Evolutionary conservation across 805 yeast genomes (phyloP), one percentile per base, ranked within the genome.

Genomic region (Nakazawaea ishiwadae): DNA sequence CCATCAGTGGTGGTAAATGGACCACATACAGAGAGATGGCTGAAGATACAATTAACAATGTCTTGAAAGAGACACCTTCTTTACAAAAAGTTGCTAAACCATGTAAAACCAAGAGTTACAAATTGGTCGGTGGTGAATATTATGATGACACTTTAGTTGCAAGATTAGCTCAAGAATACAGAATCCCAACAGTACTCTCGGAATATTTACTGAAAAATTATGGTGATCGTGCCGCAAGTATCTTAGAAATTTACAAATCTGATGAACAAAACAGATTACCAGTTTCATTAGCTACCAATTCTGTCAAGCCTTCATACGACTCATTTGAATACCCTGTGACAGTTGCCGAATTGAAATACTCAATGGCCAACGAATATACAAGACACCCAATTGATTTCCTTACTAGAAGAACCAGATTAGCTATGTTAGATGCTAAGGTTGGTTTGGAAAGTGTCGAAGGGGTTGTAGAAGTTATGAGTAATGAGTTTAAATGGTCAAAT

Each of bases 1-100:
- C 98, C 30, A 84, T 90, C 51, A 82, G 95, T 15, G 98, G 97
- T 55, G 98, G 98, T 62, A 90, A 90, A 68, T 90, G 98, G 98
- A 90, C 98, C 40, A 90, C 98, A 28, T 91, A 90, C 71, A 77
- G 97, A 69, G 95, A 88, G 69, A 90, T 90, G 97, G 96, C 97
- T 17, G 81, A 90, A 67, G 96, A 91, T 68, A 86, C 96, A 34
- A 81, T 90, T 35, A 81, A 86, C 61, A 78, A 77, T 51, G 79
- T 84, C 8, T 71, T 86, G 36, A 69, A 76, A 56, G 51, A 58
- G 32, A 64, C 64, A 43, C 58, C 60, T 11, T 65, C 66, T 38
- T 69, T 72, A 40, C 35, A 47, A 28, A 27, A 26, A 20, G 33
- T 52, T 44, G 42, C 59, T 63, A 47, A 52, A 39, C 73, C 76